Base-by-base conservation (phyloP, 73 alveolate species). In the Paramecium pentaurelia region DNA sequence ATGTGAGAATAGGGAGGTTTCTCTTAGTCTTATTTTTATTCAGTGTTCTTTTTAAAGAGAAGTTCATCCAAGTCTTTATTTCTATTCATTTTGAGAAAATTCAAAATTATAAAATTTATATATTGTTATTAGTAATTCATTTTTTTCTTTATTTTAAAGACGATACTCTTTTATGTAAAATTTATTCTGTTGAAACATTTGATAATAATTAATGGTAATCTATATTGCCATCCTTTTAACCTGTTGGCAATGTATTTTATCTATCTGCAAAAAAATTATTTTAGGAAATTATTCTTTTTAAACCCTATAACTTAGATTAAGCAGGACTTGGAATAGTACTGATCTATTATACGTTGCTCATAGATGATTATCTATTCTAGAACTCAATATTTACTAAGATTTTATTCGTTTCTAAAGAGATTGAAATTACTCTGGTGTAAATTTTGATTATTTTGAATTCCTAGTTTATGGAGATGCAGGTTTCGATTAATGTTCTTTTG, bases 111-210 rank as follows among this genome's bases (percentile, higher is more conserved):
- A 64, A 64, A 64, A 64, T 32, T 64, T 12, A 64, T 28, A 28
- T 64, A 32, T 64, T 64, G 47, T 64, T 32, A 28, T 64, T 28
- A 32, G 84, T 34, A 64, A 64, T 80, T 54, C 75, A 45, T 47
- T 80, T 80, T 45, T 80, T 80, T 44, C 75, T 40, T n/a, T 80
- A 80, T 18, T 80, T 80, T 80, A 80, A 49, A 18, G 91, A 80
- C 6, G 77, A 42, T 5, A 80, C 91, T 44, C 91, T 80, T 27
- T 80, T 80, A 80, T 80, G 91, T 20, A 42, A 27, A 45, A 11
- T 40, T 25, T 40, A 49, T 11, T 80, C 91, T 25, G 36, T 40
- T 44, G 73, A 40, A 7, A 28, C 47, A 80, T 47, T 47, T 22
- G 71, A 80, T 25, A 80, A 27, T 22, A 80, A 47, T 25, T 28